Conservation (phyloP, 257 asterid species). For the Lantana camara region DNA sequence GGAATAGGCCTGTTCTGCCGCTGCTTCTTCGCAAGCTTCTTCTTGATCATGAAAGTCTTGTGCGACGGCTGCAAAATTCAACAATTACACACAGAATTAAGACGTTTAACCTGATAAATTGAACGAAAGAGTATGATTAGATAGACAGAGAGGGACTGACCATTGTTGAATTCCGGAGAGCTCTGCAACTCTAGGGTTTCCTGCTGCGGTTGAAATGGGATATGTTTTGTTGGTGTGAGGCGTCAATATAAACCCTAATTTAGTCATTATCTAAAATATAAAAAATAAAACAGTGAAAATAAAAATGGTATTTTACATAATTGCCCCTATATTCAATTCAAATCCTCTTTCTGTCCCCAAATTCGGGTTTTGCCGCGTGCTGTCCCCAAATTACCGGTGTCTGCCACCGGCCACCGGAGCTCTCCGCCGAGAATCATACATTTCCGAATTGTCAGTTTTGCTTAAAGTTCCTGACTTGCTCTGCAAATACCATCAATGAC, state of each 20-base stretch:
- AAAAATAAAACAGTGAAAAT: too few species aligned
- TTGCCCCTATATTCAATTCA: too few species aligned
- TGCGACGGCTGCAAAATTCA: slow-evolving; percentile 71
- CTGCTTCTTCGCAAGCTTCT: slow-evolving; percentile 92
- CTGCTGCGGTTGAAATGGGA: slow-evolving; percentile 3
- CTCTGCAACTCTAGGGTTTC: slow-evolving; percentile 29
- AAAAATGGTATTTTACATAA: too few species aligned
- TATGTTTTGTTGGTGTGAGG: not conserved
- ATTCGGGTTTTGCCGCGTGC: too few species aligned
- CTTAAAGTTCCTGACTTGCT: too few species aligned
- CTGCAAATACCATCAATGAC: too few species aligned
- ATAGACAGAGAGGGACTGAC: slow-evolving; percentile 20
- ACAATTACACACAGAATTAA: slow-evolving; percentile 5
- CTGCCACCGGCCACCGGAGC: too few species aligned
- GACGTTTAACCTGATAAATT: not conserved
- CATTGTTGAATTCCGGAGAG: slow-evolving; percentile 36
- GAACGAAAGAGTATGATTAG: not conserved
- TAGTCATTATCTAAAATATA: too few species aligned
- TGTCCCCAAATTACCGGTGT: too few species aligned
- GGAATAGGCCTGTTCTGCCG: slow-evolving; percentile 92
- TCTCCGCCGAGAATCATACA: too few species aligned
- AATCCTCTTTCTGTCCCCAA: too few species aligned
- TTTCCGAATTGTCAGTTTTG: too few species aligned
- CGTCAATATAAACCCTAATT: slow-evolving; percentile 21
- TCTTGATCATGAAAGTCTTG: slow-evolving; percentile 81